A percentile compares a stretch with the other conserved stretches of the same genome.
phyloP scores from a whole-genome alignment of 2,329 filamentous ascomycete genomes.

The Diaporthe sp. region DNA sequence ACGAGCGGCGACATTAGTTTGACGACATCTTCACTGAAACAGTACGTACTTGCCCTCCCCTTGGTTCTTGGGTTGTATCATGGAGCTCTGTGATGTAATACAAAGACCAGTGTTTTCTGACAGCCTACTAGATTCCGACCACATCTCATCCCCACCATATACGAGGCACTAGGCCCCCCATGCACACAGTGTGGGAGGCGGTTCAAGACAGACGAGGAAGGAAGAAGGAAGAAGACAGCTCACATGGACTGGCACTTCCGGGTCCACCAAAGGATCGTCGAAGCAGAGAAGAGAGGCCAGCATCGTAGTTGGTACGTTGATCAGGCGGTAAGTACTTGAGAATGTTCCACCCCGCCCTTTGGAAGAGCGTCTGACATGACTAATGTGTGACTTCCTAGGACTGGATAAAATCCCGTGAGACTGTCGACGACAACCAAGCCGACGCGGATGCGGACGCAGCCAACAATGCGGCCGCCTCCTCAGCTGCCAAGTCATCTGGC shows the following conservation, averaged over 20 bases:
- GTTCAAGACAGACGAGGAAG: slow-evolving; percentile 83
- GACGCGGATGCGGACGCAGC: slow-evolving; percentile 49
- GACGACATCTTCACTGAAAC: slow-evolving; percentile 78
- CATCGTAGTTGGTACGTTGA: slow-evolving; percentile 97
- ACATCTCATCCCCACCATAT: slow-evolving; percentile 80
- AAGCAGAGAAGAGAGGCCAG: slow-evolving; percentile 87
- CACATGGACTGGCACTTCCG: slow-evolving; percentile 99
- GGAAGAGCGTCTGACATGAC: slow-evolving; percentile 21
- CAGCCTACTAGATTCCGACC: slow-evolving; percentile 74
- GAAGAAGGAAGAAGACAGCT: slow-evolving; percentile 86
- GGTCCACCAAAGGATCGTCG: slow-evolving; percentile 89
- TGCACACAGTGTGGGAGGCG: slow-evolving; percentile 93
- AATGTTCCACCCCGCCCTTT: slow-evolving; percentile 10
- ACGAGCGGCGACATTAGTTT: slow-evolving; percentile 65
- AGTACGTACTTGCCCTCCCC: slow-evolving; percentile 64
- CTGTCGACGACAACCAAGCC: slow-evolving; percentile 73
- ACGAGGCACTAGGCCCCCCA: slow-evolving; percentile 86
- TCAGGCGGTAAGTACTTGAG: slow-evolving; percentile 74
- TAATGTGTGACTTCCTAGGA: slow-evolving; percentile 67
- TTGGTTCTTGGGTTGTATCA: too few species aligned
- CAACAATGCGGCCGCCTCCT: slow-evolving; percentile 53
- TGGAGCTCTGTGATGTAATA: slow-evolving; percentile 35
- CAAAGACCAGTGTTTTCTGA: slow-evolving; percentile 22
- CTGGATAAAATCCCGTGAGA: slow-evolving; percentile 90
- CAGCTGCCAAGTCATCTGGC: slow-evolving; percentile 50